Evolutionary conservation across 352 stramenopile species (phyloP), one percentile per base, ranked within the genome.

Genomic region (Blastocystis sp.): DNA sequence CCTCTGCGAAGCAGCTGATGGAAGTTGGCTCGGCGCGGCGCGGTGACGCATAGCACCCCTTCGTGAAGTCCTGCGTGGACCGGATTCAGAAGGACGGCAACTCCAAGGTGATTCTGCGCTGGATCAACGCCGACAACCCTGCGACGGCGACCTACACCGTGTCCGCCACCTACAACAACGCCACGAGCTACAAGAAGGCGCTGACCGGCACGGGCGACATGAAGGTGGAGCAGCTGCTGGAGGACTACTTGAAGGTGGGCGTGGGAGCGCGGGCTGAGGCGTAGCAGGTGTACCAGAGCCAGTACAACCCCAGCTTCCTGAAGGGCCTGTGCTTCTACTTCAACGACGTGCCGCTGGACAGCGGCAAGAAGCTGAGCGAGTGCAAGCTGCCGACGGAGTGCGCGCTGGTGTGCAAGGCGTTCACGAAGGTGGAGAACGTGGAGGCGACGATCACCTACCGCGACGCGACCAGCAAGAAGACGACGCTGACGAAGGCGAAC

Each of bases 1-100:
- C 88, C 41, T 56, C 71, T 38, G 84, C 61, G 62, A 43, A 64
- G 45, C 71, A 89, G 19, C 88, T 92, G 48, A 48, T 92, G 23
- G 5, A 7, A 0, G 48, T 56, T 7, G 5, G 48, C 1, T 14
- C 14, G 5, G 5, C 5, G 14, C 48, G 5, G 5, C 14, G 5
- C 14, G 0, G 48, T 56, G 14, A 56, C 14, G 48, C 48, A 14
- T 56, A 56, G 48, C 48, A 56, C 48, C 48, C 48, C 48, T 56
- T 56, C 48, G 48, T 56, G 48, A 14, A 56, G 48, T 14, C 5
- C 5, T 7, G 5, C 14, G 48, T 56, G 5, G 5, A 56, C 5
- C 48, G 48, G 5, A 56, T 56, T 14, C 5, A 14, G 5, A 56
- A 56, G 5, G 14, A 14, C 5, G 48, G 48, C 48, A 56, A 56